Evolutionary conservation across 148 eudicot genomes (phyloP), one percentile per base, ranked within the genome.

Genomic region (Salicornia ramosissima): DNA sequence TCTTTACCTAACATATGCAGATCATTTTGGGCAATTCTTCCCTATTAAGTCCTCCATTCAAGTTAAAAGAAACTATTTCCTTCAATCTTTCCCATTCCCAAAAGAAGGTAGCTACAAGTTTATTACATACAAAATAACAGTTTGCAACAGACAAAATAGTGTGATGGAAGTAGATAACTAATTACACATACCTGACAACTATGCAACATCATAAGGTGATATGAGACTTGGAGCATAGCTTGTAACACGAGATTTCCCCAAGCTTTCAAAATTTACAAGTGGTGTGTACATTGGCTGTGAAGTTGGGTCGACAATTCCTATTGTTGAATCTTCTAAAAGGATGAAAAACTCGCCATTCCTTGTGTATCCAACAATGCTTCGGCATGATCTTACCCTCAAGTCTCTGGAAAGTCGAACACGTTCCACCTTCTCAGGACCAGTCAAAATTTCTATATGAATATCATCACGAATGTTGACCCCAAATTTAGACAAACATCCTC

Each of bases 401-500:
- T 31, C 10, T 50, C 43, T 47, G 1, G 42, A 67, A 6, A 67
- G 57, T 10, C n/a, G 40, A 33, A 67, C n/a, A 19, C 6, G 19
- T 18, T 50, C 42, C 43, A 47, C 42, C 57, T 49, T 7, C 42
- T 26, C 70, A 67, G 18, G 26, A 49, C 58, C 43, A 15, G 49
- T 29, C 56, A 47, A 67, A 8, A 49, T 50, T 4, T 12, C 3
- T 67, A 67, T 30, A 49, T 1, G 30, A 21, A 33, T 19, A 31
- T 67, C 57, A 50, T 51, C 70, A 30, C 11, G 40, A 1, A 19
- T 18, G n/a, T 31, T 31, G 1, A 5, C 2, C 18, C 58, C 42
- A n/a, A 22, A 67, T 2, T 30, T 67, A 3, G 57, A 67, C 57
- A 67, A 50, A 51, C 70, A 67, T 11, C 57, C 57, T 67, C 57